A percentile compares a stretch with the other conserved stretches of the same genome.
Evolutionary conservation across 2,329 filamentous ascomycete species (phyloP).

Genomic region (Penicillium sp.): DNA sequence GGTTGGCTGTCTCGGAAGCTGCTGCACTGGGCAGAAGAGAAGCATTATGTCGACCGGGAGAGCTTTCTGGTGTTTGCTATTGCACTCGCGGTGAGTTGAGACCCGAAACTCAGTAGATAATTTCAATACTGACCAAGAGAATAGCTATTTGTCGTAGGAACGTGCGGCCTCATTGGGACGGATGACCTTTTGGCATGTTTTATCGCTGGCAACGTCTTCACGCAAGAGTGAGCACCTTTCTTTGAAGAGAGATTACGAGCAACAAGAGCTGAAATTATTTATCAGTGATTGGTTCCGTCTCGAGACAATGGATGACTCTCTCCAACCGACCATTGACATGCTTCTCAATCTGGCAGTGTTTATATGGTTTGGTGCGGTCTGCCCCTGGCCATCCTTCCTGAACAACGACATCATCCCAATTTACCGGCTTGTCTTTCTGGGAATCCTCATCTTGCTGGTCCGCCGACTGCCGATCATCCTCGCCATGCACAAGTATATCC

Average conservation of each 20-base stretch:
- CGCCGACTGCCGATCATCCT: conserved; percentile 75
- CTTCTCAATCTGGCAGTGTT: conserved; percentile 85
- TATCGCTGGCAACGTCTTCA: conserved; percentile 85
- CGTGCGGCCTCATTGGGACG: conserved; percentile 79
- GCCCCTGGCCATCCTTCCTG: conserved; percentile 72
- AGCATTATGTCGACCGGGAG: conserved; percentile 77
- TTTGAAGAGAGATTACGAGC: background rate
- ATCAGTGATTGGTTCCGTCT: conserved; percentile 84
- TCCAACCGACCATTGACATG: conserved; percentile 96
- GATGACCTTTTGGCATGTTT: conserved; percentile 92
- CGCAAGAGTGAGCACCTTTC: conserved; percentile 63
- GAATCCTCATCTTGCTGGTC: conserved; percentile 71
- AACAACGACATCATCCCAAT: conserved; percentile 68
- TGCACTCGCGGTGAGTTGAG: conserved; percentile 64
- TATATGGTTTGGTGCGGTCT: conserved; percentile 84
- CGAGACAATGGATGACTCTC: conserved; percentile 81
- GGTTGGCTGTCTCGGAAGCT: conserved; percentile 80
- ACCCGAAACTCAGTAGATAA: background rate
- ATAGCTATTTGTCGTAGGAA: conserved; percentile 77
- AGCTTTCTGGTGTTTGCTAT: conserved; percentile 86
- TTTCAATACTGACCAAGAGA: conserved; percentile 8
- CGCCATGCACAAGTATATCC: conserved; percentile 69
- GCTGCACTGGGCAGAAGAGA: conserved; percentile 79
- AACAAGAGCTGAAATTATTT: too few species aligned
- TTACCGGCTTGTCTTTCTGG: conserved; percentile 69